Conservation (phyloP, 139 green algal genomes). For the Edaphochlamys debaryana region DNA sequence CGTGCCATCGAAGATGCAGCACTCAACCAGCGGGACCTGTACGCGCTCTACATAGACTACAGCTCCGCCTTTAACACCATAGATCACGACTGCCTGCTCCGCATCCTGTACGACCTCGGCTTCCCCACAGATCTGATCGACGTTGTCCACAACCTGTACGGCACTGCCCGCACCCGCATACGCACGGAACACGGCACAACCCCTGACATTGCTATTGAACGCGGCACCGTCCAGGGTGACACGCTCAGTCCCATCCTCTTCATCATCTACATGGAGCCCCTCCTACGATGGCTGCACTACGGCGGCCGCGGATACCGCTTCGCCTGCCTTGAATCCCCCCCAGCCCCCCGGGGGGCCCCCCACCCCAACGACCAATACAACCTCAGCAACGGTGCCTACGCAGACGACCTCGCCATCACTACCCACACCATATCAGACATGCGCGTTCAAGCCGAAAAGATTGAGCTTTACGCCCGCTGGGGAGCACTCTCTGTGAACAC, state of each 20-base stretch:
- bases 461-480: neutral
- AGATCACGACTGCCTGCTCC: constrained; percentile 52
- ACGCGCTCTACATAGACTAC: constrained; percentile 51
- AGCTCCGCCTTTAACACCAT: constrained; percentile 57
- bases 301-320: neutral
- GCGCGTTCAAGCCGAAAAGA: neutral
- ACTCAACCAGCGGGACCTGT: constrained; percentile 32
- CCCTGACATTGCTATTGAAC: constrained; percentile 28
- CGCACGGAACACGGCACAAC: constrained; percentile 15
- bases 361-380: neutral
- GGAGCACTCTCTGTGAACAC: neutral
- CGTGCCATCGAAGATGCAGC: constrained; percentile 48
- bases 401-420: neutral
- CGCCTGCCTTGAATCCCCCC: neutral
- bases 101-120: constrained; percentile 51
- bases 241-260: constrained; percentile 54
- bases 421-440: neutral
- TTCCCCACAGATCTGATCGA: constrained; percentile 49
- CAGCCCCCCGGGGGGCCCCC: no score
- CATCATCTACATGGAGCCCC: neutral
- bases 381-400: neutral
- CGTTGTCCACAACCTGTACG: constrained; percentile 57
- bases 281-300: neutral
- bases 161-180: constrained; percentile 29
- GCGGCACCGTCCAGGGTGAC: constrained; percentile 60